phyloP scores from a whole-genome alignment of 176 grass and related monocot species.

The Juncus inflexus region DNA sequence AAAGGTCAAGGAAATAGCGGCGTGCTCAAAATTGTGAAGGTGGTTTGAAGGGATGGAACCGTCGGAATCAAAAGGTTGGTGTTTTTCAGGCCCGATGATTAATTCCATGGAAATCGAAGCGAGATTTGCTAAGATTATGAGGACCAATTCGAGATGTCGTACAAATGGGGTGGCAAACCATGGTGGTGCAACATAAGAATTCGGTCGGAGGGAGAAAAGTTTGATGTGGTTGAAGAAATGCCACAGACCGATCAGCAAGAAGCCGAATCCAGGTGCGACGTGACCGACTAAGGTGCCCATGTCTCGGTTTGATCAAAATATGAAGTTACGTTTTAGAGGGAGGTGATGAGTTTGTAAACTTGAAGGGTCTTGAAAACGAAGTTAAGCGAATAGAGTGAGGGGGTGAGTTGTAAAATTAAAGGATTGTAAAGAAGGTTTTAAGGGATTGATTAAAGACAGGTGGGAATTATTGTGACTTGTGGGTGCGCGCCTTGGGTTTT shows the following conservation, averaged over 20 bases:
- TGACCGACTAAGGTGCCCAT: conserved; percentile 85
- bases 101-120: conserved; percentile 84
- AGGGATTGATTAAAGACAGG: too few relatives aligned
- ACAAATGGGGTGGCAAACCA: conserved; percentile 60
- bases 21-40: conserved; percentile 97
- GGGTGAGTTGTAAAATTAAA: too few relatives aligned
- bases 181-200: conserved; percentile 54
- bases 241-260: conserved; percentile 79
- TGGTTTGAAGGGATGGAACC: conserved; percentile 80
- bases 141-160: conserved; percentile 55
- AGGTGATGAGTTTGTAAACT: too few relatives aligned
- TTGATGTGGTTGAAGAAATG: conserved; percentile 81
- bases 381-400: too few relatives aligned
- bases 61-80: conserved; percentile 83
- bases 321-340: too few relatives aligned
- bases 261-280: conserved; percentile 71
- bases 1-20: conserved; percentile 80
- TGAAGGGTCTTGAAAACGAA: too few relatives aligned
- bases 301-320: neutral
- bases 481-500: too few relatives aligned
- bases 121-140: conserved; percentile 46
- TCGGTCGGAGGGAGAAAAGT: conserved; percentile 50
- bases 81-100: conserved; percentile 64
- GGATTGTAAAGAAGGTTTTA: too few relatives aligned
- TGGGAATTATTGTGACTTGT: too few relatives aligned